Percentiles rank a stretch among this genome's conserved stretches.
Conservation (phyloP, 2,329 filamentous ascomycete genomes). For the Penicillium oxalicum region DNA sequence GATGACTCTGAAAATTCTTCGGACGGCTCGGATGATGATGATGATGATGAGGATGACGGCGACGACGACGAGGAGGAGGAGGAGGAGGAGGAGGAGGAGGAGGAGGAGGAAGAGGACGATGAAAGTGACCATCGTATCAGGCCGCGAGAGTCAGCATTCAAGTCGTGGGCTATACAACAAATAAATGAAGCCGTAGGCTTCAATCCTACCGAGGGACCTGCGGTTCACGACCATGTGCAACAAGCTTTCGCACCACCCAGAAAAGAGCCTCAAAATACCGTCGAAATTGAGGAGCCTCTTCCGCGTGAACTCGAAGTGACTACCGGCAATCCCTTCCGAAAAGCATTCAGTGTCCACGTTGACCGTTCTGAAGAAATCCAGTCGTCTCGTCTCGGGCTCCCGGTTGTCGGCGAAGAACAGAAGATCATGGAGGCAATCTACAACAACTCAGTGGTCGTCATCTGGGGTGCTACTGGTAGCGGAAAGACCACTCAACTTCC, state of each 20-base stretch:
- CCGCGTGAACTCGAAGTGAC: slow-evolving; percentile 36
- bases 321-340: slow-evolving; percentile 50
- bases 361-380: slow-evolving; percentile 68
- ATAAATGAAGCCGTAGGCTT: slow-evolving; percentile 77
- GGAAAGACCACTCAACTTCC: slow-evolving; percentile 97
- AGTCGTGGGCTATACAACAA: slow-evolving; percentile 83
- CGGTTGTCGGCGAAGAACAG: slow-evolving; percentile 91
- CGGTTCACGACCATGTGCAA: slow-evolving; percentile 26
- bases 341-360: slow-evolving; percentile 70
- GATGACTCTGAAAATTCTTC: slow-evolving; percentile 13
- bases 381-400: slow-evolving; percentile 68
- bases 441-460: slow-evolving; percentile 80
- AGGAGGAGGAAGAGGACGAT: slow-evolving; percentile 17
- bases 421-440: slow-evolving; percentile 97
- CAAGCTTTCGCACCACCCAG: slow-evolving; percentile 26
- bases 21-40: slow-evolving; percentile 15
- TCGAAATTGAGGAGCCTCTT: slow-evolving; percentile 36
- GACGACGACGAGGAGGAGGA: no score
- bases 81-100: slow-evolving; percentile 9
- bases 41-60: slow-evolving; percentile 17
- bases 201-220: slow-evolving; percentile 41
- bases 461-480: slow-evolving; percentile 92
- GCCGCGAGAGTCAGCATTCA: slow-evolving; percentile 65
- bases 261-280: slow-evolving; percentile 33
- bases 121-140: slow-evolving; percentile 17